Percentiles rank a stretch among this genome's conserved stretches.
These are phyloP conservation scores for Moesziomyces sp. DNA, from an alignment of 1,284 basidiomycete species.

Conservation along the genomic window DNA sequence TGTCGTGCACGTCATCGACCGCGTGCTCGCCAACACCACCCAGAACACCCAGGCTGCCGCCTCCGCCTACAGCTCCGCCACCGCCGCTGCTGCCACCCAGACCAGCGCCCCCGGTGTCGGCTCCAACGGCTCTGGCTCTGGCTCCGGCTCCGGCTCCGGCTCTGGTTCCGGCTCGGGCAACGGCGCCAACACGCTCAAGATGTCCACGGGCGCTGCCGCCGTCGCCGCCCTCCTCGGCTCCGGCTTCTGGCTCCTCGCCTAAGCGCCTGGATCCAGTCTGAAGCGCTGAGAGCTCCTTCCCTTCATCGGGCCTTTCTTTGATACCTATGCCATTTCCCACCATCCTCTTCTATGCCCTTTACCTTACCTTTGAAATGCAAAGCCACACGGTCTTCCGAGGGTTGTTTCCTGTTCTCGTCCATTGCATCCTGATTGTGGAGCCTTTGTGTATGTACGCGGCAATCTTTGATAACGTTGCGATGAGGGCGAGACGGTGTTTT, in stretches of 20 bases:
- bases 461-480: too few species aligned
- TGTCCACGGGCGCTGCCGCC: slow-evolving; percentile 24
- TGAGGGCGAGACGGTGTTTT: too few species aligned
- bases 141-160: slow-evolving; percentile 16
- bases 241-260: slow-evolving; percentile 44
- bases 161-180: slow-evolving; percentile 13
- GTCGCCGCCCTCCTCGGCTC: slow-evolving; percentile 33
- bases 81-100: slow-evolving; percentile 36
- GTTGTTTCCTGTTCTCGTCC: too few species aligned
- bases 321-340: too few species aligned
- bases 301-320: too few species aligned
- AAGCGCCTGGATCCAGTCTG: background rate
- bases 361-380: too few species aligned
- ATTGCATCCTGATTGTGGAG: too few species aligned
- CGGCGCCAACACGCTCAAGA: slow-evolving; percentile 18
- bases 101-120: slow-evolving; percentile 19
- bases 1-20: slow-evolving; percentile 77
- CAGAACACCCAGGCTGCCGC: slow-evolving; percentile 72
- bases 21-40: slow-evolving; percentile 74
- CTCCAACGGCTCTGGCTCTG: slow-evolving; percentile 7
- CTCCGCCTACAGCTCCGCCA: slow-evolving; percentile 69
- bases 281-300: too few species aligned
- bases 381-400: too few species aligned
- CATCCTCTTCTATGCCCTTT: too few species aligned
- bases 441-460: too few species aligned